A percentile compares a stretch with the other conserved stretches of the same genome.
These are phyloP conservation scores for Fusarium cicatricum DNA, from an alignment of 2,329 filamentous ascomycete species.

Conservation along the genomic window DNA sequence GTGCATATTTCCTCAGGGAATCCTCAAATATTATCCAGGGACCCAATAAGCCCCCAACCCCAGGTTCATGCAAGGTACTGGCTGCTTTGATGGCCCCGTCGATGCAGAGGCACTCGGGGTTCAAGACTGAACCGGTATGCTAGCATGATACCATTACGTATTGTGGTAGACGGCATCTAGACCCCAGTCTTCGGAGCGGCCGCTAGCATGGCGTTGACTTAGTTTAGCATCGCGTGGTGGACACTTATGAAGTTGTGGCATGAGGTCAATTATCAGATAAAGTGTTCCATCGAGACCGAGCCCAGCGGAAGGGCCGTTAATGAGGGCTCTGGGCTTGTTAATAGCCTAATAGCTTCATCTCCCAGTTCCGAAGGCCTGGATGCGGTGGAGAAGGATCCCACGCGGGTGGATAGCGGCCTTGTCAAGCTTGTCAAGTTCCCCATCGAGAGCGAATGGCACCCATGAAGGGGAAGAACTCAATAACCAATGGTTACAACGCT, in stretches of 20 bases:
- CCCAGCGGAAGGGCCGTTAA: not conserved
- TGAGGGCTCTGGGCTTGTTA: not conserved
- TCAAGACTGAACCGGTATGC: not conserved
- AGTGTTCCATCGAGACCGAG: not conserved
- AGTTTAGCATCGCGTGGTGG: not conserved
- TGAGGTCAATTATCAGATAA: not conserved
- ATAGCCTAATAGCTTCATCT: not conserved
- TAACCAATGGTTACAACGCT: too few relatives aligned
- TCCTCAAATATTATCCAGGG: not conserved
- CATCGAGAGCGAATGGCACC: too few relatives aligned
- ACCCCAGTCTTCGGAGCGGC: not conserved
- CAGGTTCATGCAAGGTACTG: not conserved
- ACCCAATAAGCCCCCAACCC: not conserved
- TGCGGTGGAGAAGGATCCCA: too few relatives aligned
- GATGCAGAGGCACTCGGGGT: too few relatives aligned
- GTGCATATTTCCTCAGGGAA: too few relatives aligned
- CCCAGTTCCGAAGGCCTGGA: too few relatives aligned
- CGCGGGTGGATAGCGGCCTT: too few relatives aligned
- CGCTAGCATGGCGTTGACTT: not conserved
- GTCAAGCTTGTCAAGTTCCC: too few relatives aligned
- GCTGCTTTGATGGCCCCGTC: too few relatives aligned
- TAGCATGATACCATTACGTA: not conserved
- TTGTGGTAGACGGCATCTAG: not conserved
- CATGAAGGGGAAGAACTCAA: too few relatives aligned
- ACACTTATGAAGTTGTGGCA: not conserved